Evolutionary conservation across 176 grass and related monocot species (phyloP).

Genomic region (Carex scoparia): DNA sequence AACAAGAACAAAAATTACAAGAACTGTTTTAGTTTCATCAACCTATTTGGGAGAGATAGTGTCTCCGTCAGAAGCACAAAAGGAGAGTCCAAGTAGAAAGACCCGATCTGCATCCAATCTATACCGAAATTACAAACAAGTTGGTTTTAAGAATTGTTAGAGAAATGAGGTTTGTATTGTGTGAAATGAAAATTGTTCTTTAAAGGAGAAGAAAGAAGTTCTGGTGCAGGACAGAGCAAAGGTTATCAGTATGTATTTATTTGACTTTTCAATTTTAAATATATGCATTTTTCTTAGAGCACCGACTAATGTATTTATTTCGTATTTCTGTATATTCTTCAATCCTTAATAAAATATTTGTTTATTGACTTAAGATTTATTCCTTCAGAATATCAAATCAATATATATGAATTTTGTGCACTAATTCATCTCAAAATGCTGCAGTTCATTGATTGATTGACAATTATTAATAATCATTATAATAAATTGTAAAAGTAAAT

Average conservation of each 20-base stretch:
- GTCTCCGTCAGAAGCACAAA: too few species aligned
- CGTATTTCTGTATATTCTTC: neutral
- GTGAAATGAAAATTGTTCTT: too few species aligned
- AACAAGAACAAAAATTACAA: too few species aligned
- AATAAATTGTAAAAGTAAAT: neutral
- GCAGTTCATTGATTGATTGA: neutral
- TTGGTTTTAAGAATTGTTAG: too few species aligned
- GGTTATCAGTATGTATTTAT: slow-evolving; percentile 32
- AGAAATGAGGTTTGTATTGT: too few species aligned
- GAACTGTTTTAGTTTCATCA: too few species aligned
- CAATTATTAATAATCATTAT: neutral
- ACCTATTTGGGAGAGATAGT: too few species aligned
- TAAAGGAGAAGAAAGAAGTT: slow-evolving; percentile 39
- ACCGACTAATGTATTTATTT: neutral
- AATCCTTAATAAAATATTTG: neutral
- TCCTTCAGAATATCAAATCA: neutral
- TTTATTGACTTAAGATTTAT: neutral
- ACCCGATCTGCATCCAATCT: too few species aligned
- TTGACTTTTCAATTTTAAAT: neutral
- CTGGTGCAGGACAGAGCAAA: slow-evolving; percentile 8
- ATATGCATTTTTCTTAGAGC: neutral
- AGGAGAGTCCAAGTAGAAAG: too few species aligned
- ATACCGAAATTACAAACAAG: too few species aligned
- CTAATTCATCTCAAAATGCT: neutral
- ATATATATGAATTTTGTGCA: neutral